Base-by-base conservation (phyloP, 2,329 filamentous ascomycete genomes). In the Epichloe gansuensis region DNA sequence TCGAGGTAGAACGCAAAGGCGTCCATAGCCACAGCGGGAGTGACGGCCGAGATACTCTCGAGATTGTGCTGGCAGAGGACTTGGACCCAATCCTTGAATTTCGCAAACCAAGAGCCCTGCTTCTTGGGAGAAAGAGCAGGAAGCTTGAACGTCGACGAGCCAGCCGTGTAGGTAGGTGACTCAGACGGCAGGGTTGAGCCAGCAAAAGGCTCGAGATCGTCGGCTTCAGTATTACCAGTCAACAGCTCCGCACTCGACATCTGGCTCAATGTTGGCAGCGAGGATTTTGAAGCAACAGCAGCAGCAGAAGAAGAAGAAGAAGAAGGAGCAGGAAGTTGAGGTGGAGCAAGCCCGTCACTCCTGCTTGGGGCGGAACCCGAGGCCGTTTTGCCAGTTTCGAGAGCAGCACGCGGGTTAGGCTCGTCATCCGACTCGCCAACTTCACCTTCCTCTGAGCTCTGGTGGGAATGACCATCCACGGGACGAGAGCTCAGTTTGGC, bases 71-170 rank as follows among this genome's bases (percentile, higher is more conserved):
- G 45, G 48, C 56, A 60, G 39, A 71, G 66, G 5, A 60, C 58
- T 13, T 60, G 59, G 31, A 60, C 56, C 68, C 68, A 70, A 49
- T 64, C 63, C 47, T 63, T 60, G 51, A 69, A 64, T 47, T 66
- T 58, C n/a, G 56, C 56, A n/a, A 56, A 54, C 68, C 67, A 70
- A 4, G 65, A 63, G 9, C 64, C 64, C 13, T 62, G 57, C 25
- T 59, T 59, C 44, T 59, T 61, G 8, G 59, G 50, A 4, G 60
- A 39, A 39, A 66, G 57, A 7, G 53, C 56, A 5, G 66, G 66
- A 8, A 68, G 54, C 39, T 57, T 58, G 46, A 66, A 61, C 31
- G 53, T 54, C 35, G 55, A 17, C 11, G 56, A 54, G 36, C 55
- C 56, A n/a, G 54, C 44, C 12, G 50, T 52, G 50, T 58, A 68